Percentiles rank a stretch among this genome's conserved stretches.
These are phyloP conservation scores for Naganishia vishniacii DNA, from an alignment of 768 basidiomycete genomes.

Conservation along the genomic window DNA sequence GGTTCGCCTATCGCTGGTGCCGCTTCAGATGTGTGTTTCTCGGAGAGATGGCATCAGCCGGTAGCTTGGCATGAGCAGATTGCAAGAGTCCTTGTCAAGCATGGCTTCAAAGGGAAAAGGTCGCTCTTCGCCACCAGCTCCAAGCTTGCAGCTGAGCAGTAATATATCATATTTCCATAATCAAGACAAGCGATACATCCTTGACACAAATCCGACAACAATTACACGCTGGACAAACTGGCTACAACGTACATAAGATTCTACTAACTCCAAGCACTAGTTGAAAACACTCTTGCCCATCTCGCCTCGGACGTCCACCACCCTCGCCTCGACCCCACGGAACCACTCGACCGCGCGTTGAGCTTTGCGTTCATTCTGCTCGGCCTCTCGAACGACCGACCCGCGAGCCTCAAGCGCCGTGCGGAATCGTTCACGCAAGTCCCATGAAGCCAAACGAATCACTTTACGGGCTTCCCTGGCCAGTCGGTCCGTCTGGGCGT, in stretches of 20 bases:
- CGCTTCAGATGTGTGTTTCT: too few species aligned
- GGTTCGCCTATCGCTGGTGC: too few species aligned
- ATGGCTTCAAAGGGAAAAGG: too few species aligned
- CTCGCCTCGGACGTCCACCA: constrained; percentile 42
- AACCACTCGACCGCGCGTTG: constrained; percentile 69
- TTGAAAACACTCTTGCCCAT: constrained; percentile 32
- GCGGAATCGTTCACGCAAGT: constrained; percentile 73
- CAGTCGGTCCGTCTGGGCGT: constrained; percentile 65
- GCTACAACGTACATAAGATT: too few species aligned
- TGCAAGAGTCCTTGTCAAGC: too few species aligned
- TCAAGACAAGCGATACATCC: neutral
- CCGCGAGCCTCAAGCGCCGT: constrained; percentile 71
- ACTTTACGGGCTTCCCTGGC: constrained; percentile 87
- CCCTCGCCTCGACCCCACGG: constrained; percentile 55
- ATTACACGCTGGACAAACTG: too few species aligned
- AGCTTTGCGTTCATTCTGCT: constrained; percentile 69
- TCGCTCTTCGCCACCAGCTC: too few species aligned
- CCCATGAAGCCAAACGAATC: constrained; percentile 81
- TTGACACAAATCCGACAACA: too few species aligned
- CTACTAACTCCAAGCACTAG: neutral
- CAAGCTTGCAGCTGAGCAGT: too few species aligned
- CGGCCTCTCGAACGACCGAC: constrained; percentile 69
- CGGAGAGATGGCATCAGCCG: too few species aligned
- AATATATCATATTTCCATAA: too few species aligned
- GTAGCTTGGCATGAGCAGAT: too few species aligned